Conservation (phyloP, 805 yeast species). For the Jamesozyma piceae region DNA sequence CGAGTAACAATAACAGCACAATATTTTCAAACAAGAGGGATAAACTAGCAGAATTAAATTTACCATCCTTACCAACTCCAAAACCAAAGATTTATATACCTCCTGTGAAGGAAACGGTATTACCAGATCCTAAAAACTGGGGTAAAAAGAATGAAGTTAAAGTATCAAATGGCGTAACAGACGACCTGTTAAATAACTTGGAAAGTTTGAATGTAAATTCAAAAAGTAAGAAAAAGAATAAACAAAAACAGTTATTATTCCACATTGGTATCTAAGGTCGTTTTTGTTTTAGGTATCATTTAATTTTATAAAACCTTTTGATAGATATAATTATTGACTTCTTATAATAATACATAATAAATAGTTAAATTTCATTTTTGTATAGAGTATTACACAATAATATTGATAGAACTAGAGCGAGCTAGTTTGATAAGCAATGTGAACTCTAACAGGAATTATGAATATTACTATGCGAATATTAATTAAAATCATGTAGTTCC, state of each 20-base stretch:
- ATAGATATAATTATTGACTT: too few species aligned
- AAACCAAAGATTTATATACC: conserved; percentile 36
- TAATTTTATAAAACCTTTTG: too few species aligned
- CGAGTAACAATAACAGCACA: neutral
- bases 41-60: conserved; percentile 25
- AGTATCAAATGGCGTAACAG: conserved; percentile 4
- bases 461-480: too few species aligned
- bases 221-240: conserved; percentile 33
- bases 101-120: conserved; percentile 41
- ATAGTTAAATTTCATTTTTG: too few species aligned
- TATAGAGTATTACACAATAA: too few species aligned
- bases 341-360: too few species aligned
- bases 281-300: too few species aligned
- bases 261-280: conserved; percentile 39
- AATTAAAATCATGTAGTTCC: too few species aligned
- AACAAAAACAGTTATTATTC: conserved; percentile 46
- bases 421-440: too few species aligned
- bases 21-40: conserved; percentile 4
- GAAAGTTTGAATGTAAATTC: conserved; percentile 6
- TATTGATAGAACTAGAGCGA: too few species aligned
- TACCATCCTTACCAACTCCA: conserved; percentile 41
- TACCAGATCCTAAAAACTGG: conserved; percentile 34
- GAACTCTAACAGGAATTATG: too few species aligned
- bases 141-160: conserved; percentile 10
- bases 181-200: neutral